Evolutionary conservation across 2,329 filamentous ascomycete species (phyloP).

Genomic region (Septoria linicola): DNA sequence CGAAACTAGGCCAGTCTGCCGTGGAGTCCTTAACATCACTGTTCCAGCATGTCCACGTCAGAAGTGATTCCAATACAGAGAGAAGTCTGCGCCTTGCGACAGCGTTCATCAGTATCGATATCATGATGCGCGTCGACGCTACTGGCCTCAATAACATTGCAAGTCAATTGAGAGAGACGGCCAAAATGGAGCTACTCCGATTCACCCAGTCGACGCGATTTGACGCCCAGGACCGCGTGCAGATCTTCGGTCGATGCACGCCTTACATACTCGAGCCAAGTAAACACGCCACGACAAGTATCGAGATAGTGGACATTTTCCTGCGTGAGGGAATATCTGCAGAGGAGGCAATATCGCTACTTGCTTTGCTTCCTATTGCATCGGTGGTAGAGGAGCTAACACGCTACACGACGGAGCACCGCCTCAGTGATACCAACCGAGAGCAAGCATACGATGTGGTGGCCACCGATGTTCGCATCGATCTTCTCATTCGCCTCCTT

Average conservation of each 20-base stretch:
- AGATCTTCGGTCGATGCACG: slow-evolving; percentile 29
- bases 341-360: slow-evolving; percentile 24
- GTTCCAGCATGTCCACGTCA: slow-evolving; percentile 19
- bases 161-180: slow-evolving; percentile 22
- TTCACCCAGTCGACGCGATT: slow-evolving; percentile 17
- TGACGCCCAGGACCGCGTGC: slow-evolving; percentile 23
- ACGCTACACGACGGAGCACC: slow-evolving; percentile 32
- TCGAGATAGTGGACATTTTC: slow-evolving; percentile 29
- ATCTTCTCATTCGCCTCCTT: slow-evolving; percentile 56
- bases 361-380: slow-evolving; percentile 27
- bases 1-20: slow-evolving; percentile 28
- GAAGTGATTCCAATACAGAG: slow-evolving; percentile 5
- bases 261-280: slow-evolving; percentile 22
- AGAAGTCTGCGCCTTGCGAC: slow-evolving; percentile 20
- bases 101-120: slow-evolving; percentile 32
- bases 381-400: slow-evolving; percentile 42
- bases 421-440: not conserved
- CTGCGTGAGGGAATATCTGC: slow-evolving; percentile 10
- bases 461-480: slow-evolving; percentile 42
- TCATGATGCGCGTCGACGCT: slow-evolving; percentile 25
- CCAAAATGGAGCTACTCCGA: slow-evolving; percentile 24
- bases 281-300: slow-evolving; percentile 27
- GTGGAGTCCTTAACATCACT: slow-evolving; percentile 27
- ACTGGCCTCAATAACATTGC: slow-evolving; percentile 12
- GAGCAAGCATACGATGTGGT: slow-evolving; percentile 7